Base-by-base conservation (phyloP, 495 filamentous ascomycete genomes). In the Neurospora hispaniola region DNA sequence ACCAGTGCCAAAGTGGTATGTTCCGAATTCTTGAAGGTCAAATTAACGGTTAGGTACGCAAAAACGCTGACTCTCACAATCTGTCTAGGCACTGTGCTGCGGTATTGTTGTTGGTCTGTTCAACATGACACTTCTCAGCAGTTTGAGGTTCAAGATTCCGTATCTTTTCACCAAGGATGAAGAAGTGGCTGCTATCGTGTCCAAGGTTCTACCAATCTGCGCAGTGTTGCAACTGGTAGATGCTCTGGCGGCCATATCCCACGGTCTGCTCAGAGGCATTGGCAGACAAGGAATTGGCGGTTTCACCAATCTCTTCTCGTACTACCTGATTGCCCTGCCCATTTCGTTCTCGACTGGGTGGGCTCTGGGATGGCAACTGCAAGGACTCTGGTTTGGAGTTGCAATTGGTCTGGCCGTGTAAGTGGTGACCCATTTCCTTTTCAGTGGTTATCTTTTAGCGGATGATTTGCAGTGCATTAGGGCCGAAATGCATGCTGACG, bases 191-290 rank as follows among this genome's bases (percentile, higher is more conserved):
- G 84, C 81, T 0, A 82, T 94, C 20, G 91, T 93, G 3, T 86
- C 90, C 3, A 75, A 81, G 11, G 86, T 91, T 16, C 83, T 96
- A 16, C 93, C 92, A 3, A 77, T 96, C 14, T 91, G 89, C 72
- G 92, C 92, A 0, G 88, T 90, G 0, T 92, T 94, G 79, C 93
- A 96, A 79, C 84, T 93, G 2, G 92, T 93, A 72, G 93, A 96
- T 76, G 86, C 90, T 0, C 75, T 94, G n/a, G 89, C 92, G 0
- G 84, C 88, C 14, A 90, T 87, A 74, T 92, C 89, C 74, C 92
- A 93, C 75, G 93, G 93, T 20, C 84, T 94, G 18, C 82, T 96
- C 23, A 85, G 93, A 20, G 93, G 93, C 9, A 84, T 93, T 31
- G 93, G 93, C 1, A 83, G 90, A 54, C 93, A 96, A 76, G 88